Percentiles rank a stretch among this genome's conserved stretches.
Evolutionary conservation across 2,329 filamentous ascomycete genomes (phyloP).

Genomic region (Botryotinia globosa): DNA sequence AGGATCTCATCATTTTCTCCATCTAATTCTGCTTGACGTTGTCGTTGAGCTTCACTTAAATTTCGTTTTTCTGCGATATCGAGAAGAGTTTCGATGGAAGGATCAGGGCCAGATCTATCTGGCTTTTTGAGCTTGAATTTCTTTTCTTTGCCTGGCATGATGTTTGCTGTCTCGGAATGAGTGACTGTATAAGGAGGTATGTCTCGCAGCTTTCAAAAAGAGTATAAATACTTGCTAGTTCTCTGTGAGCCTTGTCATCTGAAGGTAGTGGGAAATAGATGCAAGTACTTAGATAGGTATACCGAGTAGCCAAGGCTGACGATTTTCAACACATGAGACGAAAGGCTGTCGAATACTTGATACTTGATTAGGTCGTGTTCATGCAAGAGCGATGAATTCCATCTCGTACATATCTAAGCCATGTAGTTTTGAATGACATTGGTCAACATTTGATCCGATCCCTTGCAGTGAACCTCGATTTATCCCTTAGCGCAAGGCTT

Average conservation of each 20-base stretch:
- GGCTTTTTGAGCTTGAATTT: slow-evolving; percentile 65
- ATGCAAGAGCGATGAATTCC: not conserved
- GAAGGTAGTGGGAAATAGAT: not conserved
- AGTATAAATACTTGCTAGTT: not conserved
- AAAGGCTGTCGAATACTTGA: slow-evolving; percentile 1
- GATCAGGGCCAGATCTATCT: slow-evolving; percentile 58
- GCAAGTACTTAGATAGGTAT: not conserved
- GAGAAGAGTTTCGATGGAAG: slow-evolving; percentile 65
- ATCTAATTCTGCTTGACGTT: slow-evolving; percentile 30
- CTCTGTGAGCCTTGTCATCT: not conserved
- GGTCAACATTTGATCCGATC: not conserved
- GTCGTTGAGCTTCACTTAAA: slow-evolving; percentile 40
- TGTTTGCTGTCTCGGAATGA: not conserved
- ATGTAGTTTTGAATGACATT: not conserved
- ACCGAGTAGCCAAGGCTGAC: slow-evolving; percentile 3
- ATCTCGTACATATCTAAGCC: not conserved
- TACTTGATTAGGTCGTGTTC: not conserved
- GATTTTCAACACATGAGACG: not conserved
- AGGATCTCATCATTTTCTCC: slow-evolving; percentile 32
- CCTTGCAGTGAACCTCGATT: not conserved
- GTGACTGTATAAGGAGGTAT: not conserved
- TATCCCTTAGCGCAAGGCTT: slow-evolving; percentile 3
- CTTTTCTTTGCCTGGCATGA: slow-evolving; percentile 36
- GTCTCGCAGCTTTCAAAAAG: not conserved
- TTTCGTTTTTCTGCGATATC: slow-evolving; percentile 66